Base-by-base conservation (phyloP, 331 rosid species). In the Phaseolus coccineus region DNA sequence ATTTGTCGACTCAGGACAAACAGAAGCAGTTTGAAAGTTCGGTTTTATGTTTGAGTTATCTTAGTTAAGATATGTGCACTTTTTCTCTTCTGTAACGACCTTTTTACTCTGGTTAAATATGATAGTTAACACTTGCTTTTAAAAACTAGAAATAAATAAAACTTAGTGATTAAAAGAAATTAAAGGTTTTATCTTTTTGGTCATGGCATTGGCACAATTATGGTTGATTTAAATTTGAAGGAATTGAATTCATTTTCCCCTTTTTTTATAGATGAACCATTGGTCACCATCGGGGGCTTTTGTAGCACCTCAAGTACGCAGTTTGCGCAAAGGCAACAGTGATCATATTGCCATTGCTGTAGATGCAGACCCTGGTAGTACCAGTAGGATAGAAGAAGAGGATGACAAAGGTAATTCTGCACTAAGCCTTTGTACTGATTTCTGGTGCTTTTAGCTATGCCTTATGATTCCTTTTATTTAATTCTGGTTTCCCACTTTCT, bases 281-380 rank as follows among this genome's bases (percentile, higher is more conserved):
- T 85, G 98, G 99, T 87, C 84, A 5, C 78, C 82, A 35, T 73
- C 90, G 46, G 94, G 94, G 31, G 73, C 91, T 56, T 88, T 94
- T 67, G 69, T 84, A 67, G 77, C 97, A 30, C 89, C 99, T 71
- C 99, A 90, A 90, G 99, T 96, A 52, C 99, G 97, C 71, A 93
- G 99, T 90, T 85, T 93, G 78, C 99, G 98, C 77, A 96, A 96
- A 83, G 97, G 90, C 81, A 96, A 88, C 76, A 91, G 40, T 40
- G 98, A 96, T 59, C 96, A 96, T 87, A 87, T 96, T 80, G 93
- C 99, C 78, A 88, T 96, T 85, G 97, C 99, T 48, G 87, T 95
- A 77, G 99, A 93, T 87, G 77, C 50, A 91, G 96, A 91, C 83
- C 91, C 91, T 85, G 91, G 73, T 69, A 90, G 86, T 83, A 81